Conservation (phyloP, 768 basidiomycete species). For the Suillus lakei region DNA sequence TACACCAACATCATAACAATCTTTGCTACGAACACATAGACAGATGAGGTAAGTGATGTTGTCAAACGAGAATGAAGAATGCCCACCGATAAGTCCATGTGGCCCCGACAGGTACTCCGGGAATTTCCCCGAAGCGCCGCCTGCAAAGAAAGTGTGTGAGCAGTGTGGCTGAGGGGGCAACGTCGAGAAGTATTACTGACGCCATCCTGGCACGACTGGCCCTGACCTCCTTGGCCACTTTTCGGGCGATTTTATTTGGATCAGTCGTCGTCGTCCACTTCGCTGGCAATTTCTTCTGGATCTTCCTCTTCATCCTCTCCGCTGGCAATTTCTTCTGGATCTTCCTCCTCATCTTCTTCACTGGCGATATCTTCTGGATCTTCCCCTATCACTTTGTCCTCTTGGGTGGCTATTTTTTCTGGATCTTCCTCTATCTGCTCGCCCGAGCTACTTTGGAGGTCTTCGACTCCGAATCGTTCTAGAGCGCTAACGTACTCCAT, state of each 20-base stretch:
- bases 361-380: background rate
- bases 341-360: background rate
- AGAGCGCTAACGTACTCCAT: background rate
- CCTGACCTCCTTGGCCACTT: background rate
- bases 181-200: conserved; percentile 4
- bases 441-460: background rate
- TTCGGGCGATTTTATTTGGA: background rate
- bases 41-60: background rate
- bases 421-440: background rate
- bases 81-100: conserved; percentile 23
- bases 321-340: background rate
- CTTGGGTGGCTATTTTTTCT: background rate
- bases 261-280: background rate
- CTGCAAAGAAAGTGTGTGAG: conserved; percentile 13
- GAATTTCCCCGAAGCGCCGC: conserved; percentile 29
- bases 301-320: background rate
- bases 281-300: background rate
- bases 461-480: background rate
- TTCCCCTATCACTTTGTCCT: background rate
- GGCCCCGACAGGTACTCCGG: conserved; percentile 24
- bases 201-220: background rate
- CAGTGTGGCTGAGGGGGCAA: background rate
- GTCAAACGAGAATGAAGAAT: background rate
- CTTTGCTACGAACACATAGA: background rate
- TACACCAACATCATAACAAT: conserved; percentile 21